Evolutionary conservation across 768 basidiomycete species (phyloP).

Genomic region (Lyophyllum decastes): DNA sequence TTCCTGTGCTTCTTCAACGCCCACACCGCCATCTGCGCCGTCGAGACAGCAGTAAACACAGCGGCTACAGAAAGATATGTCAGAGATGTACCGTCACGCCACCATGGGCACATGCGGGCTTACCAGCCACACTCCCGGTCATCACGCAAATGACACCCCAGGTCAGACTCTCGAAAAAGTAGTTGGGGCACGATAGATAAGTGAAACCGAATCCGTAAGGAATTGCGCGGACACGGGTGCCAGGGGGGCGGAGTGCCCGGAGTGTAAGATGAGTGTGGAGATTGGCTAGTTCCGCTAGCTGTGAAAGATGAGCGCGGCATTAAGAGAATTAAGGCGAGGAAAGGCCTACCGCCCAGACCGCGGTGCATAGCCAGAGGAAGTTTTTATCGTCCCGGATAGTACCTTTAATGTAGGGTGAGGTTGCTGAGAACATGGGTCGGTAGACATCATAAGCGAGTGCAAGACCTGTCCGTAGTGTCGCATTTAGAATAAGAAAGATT

Average conservation of each 20-base stretch:
- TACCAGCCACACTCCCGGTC: constrained; percentile 78
- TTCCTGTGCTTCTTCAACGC: constrained; percentile 86
- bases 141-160: constrained; percentile 75
- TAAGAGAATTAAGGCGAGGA: neutral
- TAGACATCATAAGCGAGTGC: constrained; percentile 82
- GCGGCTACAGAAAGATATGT: constrained; percentile 40
- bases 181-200: constrained; percentile 88
- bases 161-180: constrained; percentile 84
- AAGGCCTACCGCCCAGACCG: constrained; percentile 73
- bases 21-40: constrained; percentile 80
- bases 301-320: constrained; percentile 4
- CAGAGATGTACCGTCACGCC: neutral
- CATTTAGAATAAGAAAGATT: neutral
- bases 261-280: constrained; percentile 80
- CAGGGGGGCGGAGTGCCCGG: constrained; percentile 80
- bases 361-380: constrained; percentile 68
- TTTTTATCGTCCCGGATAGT: constrained; percentile 63
- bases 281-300: constrained; percentile 90
- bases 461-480: constrained; percentile 47
- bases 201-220: constrained; percentile 93
- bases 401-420: constrained; percentile 60
- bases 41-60: constrained; percentile 64
- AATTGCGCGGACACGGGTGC: constrained; percentile 77
- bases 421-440: constrained; percentile 72
- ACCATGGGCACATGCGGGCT: constrained; percentile 25